A percentile compares a stretch with the other conserved stretches of the same genome.
phyloP scores from a whole-genome alignment of 306 rosid genomes.

The Lablab purpureus region DNA sequence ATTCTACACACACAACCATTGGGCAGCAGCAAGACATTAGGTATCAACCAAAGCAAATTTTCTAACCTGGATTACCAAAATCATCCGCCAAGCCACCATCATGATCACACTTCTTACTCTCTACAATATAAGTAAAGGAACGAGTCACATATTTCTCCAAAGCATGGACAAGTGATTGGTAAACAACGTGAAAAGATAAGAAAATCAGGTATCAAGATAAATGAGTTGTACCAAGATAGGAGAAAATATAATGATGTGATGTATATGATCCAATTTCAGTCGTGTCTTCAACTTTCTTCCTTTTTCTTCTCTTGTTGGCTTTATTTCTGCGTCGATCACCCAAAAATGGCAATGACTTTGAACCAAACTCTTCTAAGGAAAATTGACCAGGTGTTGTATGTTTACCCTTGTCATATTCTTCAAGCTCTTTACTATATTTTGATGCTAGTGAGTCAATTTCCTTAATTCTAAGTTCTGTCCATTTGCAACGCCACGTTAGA shows the following conservation, averaged over 20 bases:
- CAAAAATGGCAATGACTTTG: constrained; percentile 76
- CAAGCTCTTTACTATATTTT: constrained; percentile 70
- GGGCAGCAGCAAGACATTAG: constrained; percentile 21
- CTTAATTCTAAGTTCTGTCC: constrained; percentile 85
- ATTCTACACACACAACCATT: constrained; percentile 30
- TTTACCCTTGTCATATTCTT: constrained; percentile 61
- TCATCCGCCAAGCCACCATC: constrained; percentile 65
- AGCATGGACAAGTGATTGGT: constrained; percentile 9
- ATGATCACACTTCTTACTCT: constrained; percentile 70
- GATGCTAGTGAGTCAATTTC: constrained; percentile 68
- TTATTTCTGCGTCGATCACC: constrained; percentile 48
- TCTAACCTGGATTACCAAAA: constrained; percentile 72
- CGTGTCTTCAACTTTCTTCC: constrained; percentile 80
- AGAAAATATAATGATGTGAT: constrained; percentile 75
- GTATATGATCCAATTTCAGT: constrained; percentile 72
- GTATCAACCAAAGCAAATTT: constrained; percentile 35
- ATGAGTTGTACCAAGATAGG: constrained; percentile 73
- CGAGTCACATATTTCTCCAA: constrained; percentile 40
- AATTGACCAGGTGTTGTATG: constrained; percentile 50
- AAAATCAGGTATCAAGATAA: constrained; percentile 44
- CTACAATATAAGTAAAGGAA: constrained; percentile 57
- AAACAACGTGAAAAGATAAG: constrained; percentile 37
- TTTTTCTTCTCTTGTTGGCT: constrained; percentile 70
- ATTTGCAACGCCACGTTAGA: constrained; percentile 89
- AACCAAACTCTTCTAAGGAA: constrained; percentile 59